Base-by-base conservation (phyloP, 75 land plant genomes). In the Pinus taeda region DNA sequence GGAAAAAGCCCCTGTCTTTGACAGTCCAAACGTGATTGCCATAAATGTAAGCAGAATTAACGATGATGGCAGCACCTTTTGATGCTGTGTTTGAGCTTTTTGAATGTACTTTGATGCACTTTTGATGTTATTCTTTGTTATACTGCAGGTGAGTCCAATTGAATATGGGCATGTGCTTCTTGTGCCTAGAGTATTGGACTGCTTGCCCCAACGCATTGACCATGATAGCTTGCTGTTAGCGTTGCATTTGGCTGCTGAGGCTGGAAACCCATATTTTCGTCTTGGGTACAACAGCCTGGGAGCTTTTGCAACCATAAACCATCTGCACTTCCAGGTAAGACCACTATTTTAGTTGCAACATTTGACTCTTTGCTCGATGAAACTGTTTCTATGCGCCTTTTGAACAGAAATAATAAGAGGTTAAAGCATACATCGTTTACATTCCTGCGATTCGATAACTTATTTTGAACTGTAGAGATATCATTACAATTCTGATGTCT, bases 251-350 rank as follows among this genome's bases (percentile, higher is more conserved):
- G 91, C 95, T 39, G 83, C 37, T 1, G 95, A 96, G 86, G 99
- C 93, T 18, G 82, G 80, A 42, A 92, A 84, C 75, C 91, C 95
- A 2, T 84, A 77, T 80, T 96, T 96, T 70, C 81, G 99, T 14
- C 58, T 96, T 80, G 97, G 97, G 30, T 96, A 92, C 87, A 96
- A 96, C 77, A 96, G 99, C 86, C 83, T 96, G 76, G 99, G 99
- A 64, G 97, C 96, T 45, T 96, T 94, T 88, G 99, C 99, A 72
- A 96, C 99, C 67, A 96, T 96, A 84, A 96, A 96, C 62, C 99
- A 96, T 75, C 92, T 95, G 45, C 98, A 95, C 79, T 95, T 95
- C 80, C 98, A 95, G 95, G 95, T 95, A 9, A 49, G 12, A 9
- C 55, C 12, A 49, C 11, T 49, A 49, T 49, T 9, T 49, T 49